A percentile compares a stretch with the other conserved stretches of the same genome.
Evolutionary conservation across 2,329 filamentous ascomycete genomes (phyloP).

Genomic region (Cladosporium cucumerinum): DNA sequence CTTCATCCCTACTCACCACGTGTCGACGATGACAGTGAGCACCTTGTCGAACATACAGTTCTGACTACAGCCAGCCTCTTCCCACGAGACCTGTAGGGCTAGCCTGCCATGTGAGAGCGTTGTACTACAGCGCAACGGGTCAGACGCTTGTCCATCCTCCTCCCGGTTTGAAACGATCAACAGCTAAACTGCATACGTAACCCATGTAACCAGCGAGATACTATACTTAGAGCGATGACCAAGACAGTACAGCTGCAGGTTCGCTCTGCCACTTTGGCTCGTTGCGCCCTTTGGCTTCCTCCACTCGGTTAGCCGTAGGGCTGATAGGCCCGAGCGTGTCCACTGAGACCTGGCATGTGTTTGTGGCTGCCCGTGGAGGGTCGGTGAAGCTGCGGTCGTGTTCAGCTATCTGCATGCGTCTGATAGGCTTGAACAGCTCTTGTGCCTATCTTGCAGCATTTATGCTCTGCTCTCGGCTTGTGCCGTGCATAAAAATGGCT

Average conservation of each 20-base stretch:
- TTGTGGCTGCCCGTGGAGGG: conserved; percentile 3
- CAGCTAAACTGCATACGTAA: conserved; percentile 9
- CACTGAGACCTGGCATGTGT: conserved; percentile 11
- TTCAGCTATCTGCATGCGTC: conserved; percentile 2
- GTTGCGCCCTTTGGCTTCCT: conserved; percentile 5
- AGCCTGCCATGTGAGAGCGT: conserved; percentile 14
- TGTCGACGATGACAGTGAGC: conserved; percentile 14
- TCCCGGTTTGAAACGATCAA: conserved; percentile 3
- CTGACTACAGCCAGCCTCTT: conserved; percentile 5
- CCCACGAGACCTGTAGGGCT: conserved; percentile 7
- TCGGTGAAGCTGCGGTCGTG: conserved; percentile 12
- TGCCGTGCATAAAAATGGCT: not conserved
- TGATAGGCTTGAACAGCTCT: not conserved
- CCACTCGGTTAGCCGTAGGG: conserved; percentile 8
- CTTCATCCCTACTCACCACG: conserved; percentile 11
- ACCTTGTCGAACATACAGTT: conserved; percentile 13
- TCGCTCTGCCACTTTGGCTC: not conserved
- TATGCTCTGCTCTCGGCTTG: conserved; percentile 2
- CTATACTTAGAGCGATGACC: conserved; percentile 17
- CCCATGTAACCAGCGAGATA: not conserved
- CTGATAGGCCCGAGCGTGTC: conserved; percentile 4
- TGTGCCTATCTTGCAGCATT: not conserved
- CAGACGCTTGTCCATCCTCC: conserved; percentile 10
- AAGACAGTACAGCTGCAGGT: conserved; percentile 11
- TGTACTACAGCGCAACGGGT: conserved; percentile 10